Base-by-base conservation (phyloP, 495 filamentous ascomycete genomes). In the Penicillium tannophilum region DNA sequence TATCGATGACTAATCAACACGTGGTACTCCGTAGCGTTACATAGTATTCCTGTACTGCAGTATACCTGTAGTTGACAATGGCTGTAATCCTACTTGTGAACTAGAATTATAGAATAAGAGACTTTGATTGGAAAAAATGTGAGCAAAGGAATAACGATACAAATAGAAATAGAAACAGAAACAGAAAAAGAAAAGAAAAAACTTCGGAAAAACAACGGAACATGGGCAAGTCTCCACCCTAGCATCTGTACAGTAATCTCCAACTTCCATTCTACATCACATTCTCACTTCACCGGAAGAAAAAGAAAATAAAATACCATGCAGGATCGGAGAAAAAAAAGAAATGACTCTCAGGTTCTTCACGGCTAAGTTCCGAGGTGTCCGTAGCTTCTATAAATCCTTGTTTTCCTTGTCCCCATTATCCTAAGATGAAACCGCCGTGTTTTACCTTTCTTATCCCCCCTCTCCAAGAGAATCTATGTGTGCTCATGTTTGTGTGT, bases 361-460 rank as follows among this genome's bases (percentile, higher is more conserved):
- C 39, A 41, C 47, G 47, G 26, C 30, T 17, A 50, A 50, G 47
- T 33, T 50, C 47, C 47, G 47, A 49, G 47, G 47, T 41, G 17
- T 4, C 9, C 9, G 6, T 11, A 36, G 33, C 12, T 11, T 14
- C 10, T 11, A 12, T 41, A 17, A 6, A 41, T 41, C 5, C 4
- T 8, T 41, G 10, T 36, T 8, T 36, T 36, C 33, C 8, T 31
- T 17, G 4, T 47, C 30, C 47, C 33, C 47, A 9, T 26, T 41
- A 42, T 41, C 10, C 9, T 1, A 52, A 52, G 50, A 39, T 52
- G 50, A 52, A 52, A 52, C 50, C 50, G 50, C 33, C 14, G 33
- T 35, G 47, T 26, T 50, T 50, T 50, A 31, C 33, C 47, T n/a
- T 50, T 11, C 16, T 16, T 26, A 12, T 10, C 19, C 46, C 33